Conservation (phyloP, 2,329 filamentous ascomycete genomes). For the Hortaea werneckii region DNA sequence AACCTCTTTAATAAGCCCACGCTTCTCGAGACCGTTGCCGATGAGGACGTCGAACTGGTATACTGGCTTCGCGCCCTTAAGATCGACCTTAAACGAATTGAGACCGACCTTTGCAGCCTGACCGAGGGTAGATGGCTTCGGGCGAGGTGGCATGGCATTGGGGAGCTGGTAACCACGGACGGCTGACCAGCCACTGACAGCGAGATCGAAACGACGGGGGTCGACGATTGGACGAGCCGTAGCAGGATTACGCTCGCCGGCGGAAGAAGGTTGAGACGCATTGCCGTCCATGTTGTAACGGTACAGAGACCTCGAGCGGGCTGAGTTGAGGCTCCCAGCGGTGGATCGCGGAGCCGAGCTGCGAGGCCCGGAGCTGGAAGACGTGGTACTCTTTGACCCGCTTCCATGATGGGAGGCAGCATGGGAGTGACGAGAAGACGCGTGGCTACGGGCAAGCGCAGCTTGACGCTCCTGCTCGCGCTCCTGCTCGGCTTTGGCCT, state of each 20-base stretch:
- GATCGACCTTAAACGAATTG: constrained; percentile 64
- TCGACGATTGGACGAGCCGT: constrained; percentile 1
- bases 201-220: constrained; percentile 20
- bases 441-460: too few species aligned
- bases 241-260: constrained; percentile 4
- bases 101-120: constrained; percentile 37
- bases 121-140: constrained; percentile 32
- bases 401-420: too few species aligned
- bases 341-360: constrained; percentile 11
- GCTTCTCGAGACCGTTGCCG: constrained; percentile 53
- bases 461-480: background rate
- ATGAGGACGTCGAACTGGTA: constrained; percentile 72
- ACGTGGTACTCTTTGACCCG: constrained; percentile 7
- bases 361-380: constrained; percentile 6
- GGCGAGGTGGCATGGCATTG: constrained; percentile 12
- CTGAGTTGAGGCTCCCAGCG: constrained; percentile 10
- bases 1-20: constrained; percentile 60
- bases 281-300: constrained; percentile 7
- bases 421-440: too few species aligned
- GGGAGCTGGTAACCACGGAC: constrained; percentile 15
- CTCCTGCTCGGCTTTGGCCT: background rate
- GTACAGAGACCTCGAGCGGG: background rate
- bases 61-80: constrained; percentile 52
- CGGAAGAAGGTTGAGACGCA: background rate
- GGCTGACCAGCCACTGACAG: constrained; percentile 17